Evolutionary conservation across 208 protist species (phyloP).

Genomic region (Trypanosoma vivax): DNA sequence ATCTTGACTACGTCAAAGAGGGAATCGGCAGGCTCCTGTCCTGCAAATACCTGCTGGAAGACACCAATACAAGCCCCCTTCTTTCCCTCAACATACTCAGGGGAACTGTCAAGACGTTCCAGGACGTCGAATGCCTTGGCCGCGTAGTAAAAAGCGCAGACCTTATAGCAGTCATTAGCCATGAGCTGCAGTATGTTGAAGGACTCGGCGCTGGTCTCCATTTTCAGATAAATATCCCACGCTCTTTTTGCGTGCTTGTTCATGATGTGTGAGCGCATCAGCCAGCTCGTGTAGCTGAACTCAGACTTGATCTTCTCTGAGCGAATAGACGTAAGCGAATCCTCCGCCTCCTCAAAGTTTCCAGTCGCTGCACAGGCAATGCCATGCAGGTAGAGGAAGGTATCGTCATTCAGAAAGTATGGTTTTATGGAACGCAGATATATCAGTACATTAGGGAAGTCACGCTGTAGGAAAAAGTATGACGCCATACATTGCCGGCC

Average conservation of each 20-base stretch:
- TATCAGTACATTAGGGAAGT: constrained; percentile 95
- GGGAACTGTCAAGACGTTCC: constrained; percentile 90
- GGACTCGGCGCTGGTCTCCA: constrained; percentile 90
- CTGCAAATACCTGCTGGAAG: constrained; percentile 94
- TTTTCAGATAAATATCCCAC: constrained; percentile 97
- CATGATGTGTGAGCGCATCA: constrained; percentile 93
- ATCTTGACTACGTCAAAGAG: constrained; percentile 92
- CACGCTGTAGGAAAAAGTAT: constrained; percentile 94
- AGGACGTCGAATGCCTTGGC: constrained; percentile 98
- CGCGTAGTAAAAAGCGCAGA: constrained; percentile 93
- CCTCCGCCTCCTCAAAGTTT: constrained; percentile 86
- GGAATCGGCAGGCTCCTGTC: constrained; percentile 74
- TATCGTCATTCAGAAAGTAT: constrained; percentile 94
- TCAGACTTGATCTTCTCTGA: constrained; percentile 90
- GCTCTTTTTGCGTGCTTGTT: constrained; percentile 91
- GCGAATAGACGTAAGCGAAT: constrained; percentile 74
- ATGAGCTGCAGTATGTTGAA: constrained; percentile 94
- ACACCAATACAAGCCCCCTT: constrained; percentile 94
- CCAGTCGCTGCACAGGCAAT: constrained; percentile 85
- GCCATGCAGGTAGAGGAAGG: constrained; percentile 90
- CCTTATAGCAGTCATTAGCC: constrained; percentile 96
- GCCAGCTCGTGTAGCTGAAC: constrained; percentile 91
- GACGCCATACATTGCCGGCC: constrained; percentile 96
- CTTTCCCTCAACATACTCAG: constrained; percentile 96
- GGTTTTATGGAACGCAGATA: constrained; percentile 94